Evolutionary conservation across 75 land plant species (phyloP).

Genomic region (Chamaecyparis obtusa): DNA sequence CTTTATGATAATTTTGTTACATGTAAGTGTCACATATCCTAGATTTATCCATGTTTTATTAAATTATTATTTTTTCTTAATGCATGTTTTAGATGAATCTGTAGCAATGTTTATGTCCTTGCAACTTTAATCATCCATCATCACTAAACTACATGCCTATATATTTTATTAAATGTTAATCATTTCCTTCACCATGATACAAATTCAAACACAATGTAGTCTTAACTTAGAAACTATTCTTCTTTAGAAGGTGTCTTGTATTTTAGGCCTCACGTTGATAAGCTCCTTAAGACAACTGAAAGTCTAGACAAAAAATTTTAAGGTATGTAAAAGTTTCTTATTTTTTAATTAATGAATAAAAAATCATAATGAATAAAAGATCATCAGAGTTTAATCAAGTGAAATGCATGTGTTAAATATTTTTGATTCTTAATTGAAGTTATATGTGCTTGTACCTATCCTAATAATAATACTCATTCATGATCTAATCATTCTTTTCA

Average conservation of each 20-base stretch:
- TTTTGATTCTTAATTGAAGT: neutral
- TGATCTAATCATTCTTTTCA: constrained; percentile 2
- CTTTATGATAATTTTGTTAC: neutral
- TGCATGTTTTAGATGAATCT: neutral
- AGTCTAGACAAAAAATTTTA: constrained; percentile 88
- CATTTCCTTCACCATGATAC: neutral
- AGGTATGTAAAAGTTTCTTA: constrained; percentile 19
- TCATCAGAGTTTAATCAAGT: too few species aligned
- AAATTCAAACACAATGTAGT: neutral
- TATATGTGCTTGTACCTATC: neutral
- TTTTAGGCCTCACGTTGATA: constrained; percentile 94
- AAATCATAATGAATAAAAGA: too few species aligned
- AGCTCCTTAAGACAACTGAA: constrained; percentile 82
- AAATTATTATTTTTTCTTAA: neutral
- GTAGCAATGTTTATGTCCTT: neutral
- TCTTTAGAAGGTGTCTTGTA: constrained; percentile 87
- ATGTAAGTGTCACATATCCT: neutral
- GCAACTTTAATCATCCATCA: neutral
- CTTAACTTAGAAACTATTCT: constrained; percentile 70
- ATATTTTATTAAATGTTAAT: neutral
- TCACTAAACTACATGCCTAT: neutral
- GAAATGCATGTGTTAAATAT: neutral
- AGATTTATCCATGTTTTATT: neutral
- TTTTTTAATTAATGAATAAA: too few species aligned
- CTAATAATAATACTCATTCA: neutral